Evolutionary conservation across 352 stramenopile species (phyloP), one percentile per base, ranked within the genome.

Genomic region (Globisporangium polare): DNA sequence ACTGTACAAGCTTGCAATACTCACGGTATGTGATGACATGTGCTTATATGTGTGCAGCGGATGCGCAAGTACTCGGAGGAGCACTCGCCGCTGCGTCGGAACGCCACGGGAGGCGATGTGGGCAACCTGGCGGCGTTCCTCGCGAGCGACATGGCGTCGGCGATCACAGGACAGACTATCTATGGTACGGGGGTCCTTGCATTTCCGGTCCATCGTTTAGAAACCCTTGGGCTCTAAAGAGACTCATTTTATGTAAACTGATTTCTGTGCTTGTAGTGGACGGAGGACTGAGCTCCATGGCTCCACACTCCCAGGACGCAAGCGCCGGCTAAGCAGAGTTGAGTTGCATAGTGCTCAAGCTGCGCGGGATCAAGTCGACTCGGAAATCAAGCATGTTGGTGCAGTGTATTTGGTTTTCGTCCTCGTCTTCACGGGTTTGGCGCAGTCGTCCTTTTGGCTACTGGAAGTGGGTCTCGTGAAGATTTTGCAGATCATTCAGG

Each of bases 81-180:
- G 10, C 73, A 82, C 31, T 70, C 86, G 29, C 85, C 89, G 15
- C 63, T 98, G 37, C 65, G 71, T n/a, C 77, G 84, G 2, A 90
- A 92, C 55, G 78, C 86, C 39, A 88, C 78, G 6, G 78, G 63
- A 6, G 61, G 64, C 2, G 89, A 98, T 66, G 86, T 97, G 10
- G 92, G 85, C 24, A 76, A 89, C 9, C 66, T 90, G 2, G 76
- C 92, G 0, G 72, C 75, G 9, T 97, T 96, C 62, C 60, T 98
- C 2, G 87, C 88, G 41, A 91, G 77, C 50, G 77, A 93, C 52
- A 39, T 85, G 20, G 73, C 85, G 9, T 73, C 71, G 6, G 78
- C 83, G 5, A 90, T 98, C 58, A 97, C 88, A 3, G 92, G 88
- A 1, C 92, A 98, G 74, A 96, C 83, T 18, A 81, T 97, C 46